Evolutionary conservation across 1,284 basidiomycete species (phyloP).

Genomic region (Agaricales sp.): DNA sequence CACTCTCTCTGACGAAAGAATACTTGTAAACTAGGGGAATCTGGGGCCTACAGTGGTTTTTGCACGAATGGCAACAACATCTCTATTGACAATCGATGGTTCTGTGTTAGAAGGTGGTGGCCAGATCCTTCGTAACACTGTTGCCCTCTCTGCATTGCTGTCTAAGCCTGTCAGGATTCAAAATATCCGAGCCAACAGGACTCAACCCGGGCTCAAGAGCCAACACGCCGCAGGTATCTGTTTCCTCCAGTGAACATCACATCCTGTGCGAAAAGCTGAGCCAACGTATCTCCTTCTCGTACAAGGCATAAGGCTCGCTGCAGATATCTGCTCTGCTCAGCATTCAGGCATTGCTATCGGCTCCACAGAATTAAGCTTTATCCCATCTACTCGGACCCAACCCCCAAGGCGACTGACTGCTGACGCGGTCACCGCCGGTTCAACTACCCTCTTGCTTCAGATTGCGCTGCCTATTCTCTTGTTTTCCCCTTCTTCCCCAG

Average conservation of each 20-base stretch:
- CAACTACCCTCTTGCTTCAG: slow-evolving; percentile 59
- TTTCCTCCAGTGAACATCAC: background rate
- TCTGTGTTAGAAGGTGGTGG: slow-evolving; percentile 40
- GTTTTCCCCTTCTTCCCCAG: slow-evolving; percentile 27
- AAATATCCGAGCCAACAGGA: slow-evolving; percentile 47
- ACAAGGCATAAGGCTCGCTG: slow-evolving; percentile 51
- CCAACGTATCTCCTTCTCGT: background rate
- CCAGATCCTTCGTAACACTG: slow-evolving; percentile 58
- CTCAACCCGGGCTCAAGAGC: slow-evolving; percentile 50
- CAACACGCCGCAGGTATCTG: slow-evolving; percentile 57
- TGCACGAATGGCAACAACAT: background rate
- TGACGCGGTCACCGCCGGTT: slow-evolving; percentile 59
- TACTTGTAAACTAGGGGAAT: no score
- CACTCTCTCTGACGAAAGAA: no score
- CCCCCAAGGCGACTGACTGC: slow-evolving; percentile 38
- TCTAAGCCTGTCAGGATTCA: slow-evolving; percentile 43
- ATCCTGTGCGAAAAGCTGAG: background rate
- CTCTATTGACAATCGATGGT: background rate
- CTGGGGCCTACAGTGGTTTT: no score
- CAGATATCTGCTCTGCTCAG: slow-evolving; percentile 41
- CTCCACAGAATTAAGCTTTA: slow-evolving; percentile 41
- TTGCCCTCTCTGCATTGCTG: slow-evolving; percentile 51
- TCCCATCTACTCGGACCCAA: slow-evolving; percentile 30
- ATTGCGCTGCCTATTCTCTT: slow-evolving; percentile 58
- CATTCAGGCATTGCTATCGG: slow-evolving; percentile 39